A percentile compares a stretch with the other conserved stretches of the same genome.
Evolutionary conservation across 129 eudicot genomes (phyloP).

Genomic region (Silybum marianum): DNA sequence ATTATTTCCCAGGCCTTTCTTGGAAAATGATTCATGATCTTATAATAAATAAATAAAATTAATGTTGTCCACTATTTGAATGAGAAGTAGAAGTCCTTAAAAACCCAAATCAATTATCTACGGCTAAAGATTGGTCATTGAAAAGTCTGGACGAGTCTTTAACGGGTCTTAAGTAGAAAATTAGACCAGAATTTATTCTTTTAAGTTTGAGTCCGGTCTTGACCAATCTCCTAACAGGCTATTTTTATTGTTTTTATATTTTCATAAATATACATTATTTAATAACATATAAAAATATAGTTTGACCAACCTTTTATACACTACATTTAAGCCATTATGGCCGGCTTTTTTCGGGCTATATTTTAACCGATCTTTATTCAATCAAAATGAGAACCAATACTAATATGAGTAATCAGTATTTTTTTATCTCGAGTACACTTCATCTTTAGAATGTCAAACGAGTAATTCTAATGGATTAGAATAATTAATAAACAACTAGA

Average conservation of each 20-base stretch:
- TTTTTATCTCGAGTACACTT: background rate
- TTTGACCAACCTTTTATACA: background rate
- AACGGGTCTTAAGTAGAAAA: too few species aligned
- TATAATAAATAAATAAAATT: too few species aligned
- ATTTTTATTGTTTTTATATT: background rate
- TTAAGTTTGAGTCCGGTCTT: too few species aligned
- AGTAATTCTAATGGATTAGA: background rate
- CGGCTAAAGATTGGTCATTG: background rate
- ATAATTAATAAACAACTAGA: background rate
- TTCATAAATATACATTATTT: too few species aligned
- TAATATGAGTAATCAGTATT: too few species aligned
- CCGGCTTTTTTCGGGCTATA: background rate
- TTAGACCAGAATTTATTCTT: too few species aligned
- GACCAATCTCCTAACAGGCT: too few species aligned
- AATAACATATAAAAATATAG: background rate
- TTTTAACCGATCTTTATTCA: background rate
- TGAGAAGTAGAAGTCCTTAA: background rate
- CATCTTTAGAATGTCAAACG: too few species aligned
- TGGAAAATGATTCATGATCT: background rate
- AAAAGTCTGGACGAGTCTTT: background rate
- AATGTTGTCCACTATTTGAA: background rate
- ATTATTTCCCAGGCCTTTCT: background rate
- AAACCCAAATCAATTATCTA: background rate
- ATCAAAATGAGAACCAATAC: background rate
- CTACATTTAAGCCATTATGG: background rate